These are phyloP conservation scores for Myxozyma mucilagina DNA, from an alignment of 805 yeast species.

Conservation along the genomic window DNA sequence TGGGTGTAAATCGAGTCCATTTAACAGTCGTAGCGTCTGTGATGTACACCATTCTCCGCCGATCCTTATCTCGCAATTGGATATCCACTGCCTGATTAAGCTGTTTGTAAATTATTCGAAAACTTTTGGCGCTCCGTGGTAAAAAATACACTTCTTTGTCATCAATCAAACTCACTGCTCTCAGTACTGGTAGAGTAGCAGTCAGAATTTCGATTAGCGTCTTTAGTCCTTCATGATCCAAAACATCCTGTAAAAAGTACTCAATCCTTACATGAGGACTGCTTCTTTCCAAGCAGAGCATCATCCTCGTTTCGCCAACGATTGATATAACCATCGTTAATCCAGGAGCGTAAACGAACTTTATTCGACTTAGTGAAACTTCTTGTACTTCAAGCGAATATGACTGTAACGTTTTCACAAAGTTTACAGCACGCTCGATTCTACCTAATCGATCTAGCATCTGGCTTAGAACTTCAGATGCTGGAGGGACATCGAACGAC, in stretches of 20 bases:
- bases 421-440: slow-evolving; percentile 39
- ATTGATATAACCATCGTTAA: slow-evolving; percentile 21
- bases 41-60: slow-evolving; percentile 16
- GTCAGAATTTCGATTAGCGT: slow-evolving; percentile 36
- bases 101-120: slow-evolving; percentile 17
- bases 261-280: slow-evolving; percentile 38
- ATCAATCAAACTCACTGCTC: slow-evolving; percentile 28
- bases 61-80: slow-evolving; percentile 8
- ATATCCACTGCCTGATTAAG: slow-evolving; percentile 17
- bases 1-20: not conserved
- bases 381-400: slow-evolving; percentile 34
- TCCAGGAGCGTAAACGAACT: slow-evolving; percentile 37
- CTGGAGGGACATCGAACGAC: slow-evolving; percentile 22
- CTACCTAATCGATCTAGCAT: slow-evolving; percentile 35
- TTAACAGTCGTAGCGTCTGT: slow-evolving; percentile 9
- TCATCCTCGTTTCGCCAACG: slow-evolving; percentile 13
- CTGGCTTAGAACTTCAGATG: slow-evolving; percentile 31
- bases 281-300: slow-evolving; percentile 27
- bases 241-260: slow-evolving; percentile 35
- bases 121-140: slow-evolving; percentile 26
- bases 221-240: slow-evolving; percentile 35
- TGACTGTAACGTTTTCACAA: slow-evolving; percentile 37
- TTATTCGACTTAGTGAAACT: slow-evolving; percentile 37
- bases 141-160: slow-evolving; percentile 20
- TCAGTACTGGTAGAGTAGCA: slow-evolving; percentile 37